Base-by-base conservation (phyloP, 352 stramenopile species). In the Phytophthora cactorum region DNA sequence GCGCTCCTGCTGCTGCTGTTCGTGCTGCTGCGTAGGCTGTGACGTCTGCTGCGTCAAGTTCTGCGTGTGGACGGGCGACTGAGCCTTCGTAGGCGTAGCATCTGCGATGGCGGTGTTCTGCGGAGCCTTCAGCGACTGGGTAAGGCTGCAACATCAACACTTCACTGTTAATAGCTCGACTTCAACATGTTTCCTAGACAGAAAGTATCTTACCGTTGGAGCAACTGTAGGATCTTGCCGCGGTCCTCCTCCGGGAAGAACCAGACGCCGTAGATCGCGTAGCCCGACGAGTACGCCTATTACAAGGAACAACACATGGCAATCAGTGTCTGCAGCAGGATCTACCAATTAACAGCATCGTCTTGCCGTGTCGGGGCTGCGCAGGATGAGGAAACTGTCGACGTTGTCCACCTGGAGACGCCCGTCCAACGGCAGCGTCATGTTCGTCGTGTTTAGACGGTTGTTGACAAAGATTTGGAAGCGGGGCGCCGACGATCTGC, bases 381-480 rank as follows among this genome's bases (percentile, higher is more conserved):
- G 88, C 41, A 96, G 60, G 64, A 96, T 96, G 52, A 96, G 68
- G 55, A 96, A 96, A 47, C 81, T 91, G 57, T 96, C 88, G 11
- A 96, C 76, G 47, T 84, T 93, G 75, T 93, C 87, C 46, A 96
- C 83, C 54, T 93, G 77, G 4, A 96, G 78, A 59, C 75, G 70
- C 29, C 80, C 85, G 58, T 92, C 79, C 46, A 96, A 67, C 9
- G 81, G 59, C 59, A 96, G 81, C 70, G 81, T 86, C 81, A 96
- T 90, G 65, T 96, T 96, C 49, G 84, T 93, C 52, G 88, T 96
- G 66, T 84, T 96, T 63, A 96, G 58, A n/a, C 88, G 88, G 67
- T 96, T 96, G 69, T 92, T 96, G n/a, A 96, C 85, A 51, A 90
- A 91, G 56, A 96, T 87, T 77, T 96, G 88, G 72, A 93, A 94